These are phyloP conservation scores for Candida nemodendra DNA, from an alignment of 805 yeast species.

Conservation along the genomic window DNA sequence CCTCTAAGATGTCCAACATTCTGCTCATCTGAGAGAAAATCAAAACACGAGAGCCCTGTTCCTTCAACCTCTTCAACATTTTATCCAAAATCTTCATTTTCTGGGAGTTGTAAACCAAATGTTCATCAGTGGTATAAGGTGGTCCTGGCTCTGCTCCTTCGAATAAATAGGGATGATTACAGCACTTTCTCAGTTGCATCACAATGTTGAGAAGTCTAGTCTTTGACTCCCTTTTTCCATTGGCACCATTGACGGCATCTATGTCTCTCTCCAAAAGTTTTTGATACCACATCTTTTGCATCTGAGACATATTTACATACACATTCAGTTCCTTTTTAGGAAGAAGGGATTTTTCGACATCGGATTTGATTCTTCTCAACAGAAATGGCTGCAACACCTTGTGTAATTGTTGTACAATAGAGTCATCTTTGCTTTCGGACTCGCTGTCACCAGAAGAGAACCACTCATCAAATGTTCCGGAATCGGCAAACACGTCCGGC, in stretches of 20 bases:
- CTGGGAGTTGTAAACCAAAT: conserved; percentile 68
- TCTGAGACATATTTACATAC: conserved; percentile 71
- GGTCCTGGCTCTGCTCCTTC: conserved; percentile 93
- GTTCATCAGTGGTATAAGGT: conserved; percentile 83
- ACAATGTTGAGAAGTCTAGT: conserved; percentile 76
- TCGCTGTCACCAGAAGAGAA: conserved; percentile 46
- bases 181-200: conserved; percentile 82
- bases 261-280: conserved; percentile 74
- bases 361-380: conserved; percentile 72
- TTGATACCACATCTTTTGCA: conserved; percentile 79
- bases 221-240: conserved; percentile 70
- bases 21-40: conserved; percentile 85
- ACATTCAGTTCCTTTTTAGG: conserved; percentile 76
- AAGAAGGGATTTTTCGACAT: conserved; percentile 74
- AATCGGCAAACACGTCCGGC: conserved; percentile 76
- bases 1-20: conserved; percentile 76
- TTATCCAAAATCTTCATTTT: conserved; percentile 72
- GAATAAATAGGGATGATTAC: conserved; percentile 80
- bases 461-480: conserved; percentile 76
- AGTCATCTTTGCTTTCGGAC: conserved; percentile 36
- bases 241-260: conserved; percentile 83
- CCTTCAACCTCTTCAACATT: conserved; percentile 56
- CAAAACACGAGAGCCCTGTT: conserved; percentile 73
- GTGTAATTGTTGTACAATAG: conserved; percentile 67
- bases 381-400: conserved; percentile 75